These are phyloP conservation scores for Kodamaea anthophila DNA, from an alignment of 1,139 yeast species.

Conservation along the genomic window DNA sequence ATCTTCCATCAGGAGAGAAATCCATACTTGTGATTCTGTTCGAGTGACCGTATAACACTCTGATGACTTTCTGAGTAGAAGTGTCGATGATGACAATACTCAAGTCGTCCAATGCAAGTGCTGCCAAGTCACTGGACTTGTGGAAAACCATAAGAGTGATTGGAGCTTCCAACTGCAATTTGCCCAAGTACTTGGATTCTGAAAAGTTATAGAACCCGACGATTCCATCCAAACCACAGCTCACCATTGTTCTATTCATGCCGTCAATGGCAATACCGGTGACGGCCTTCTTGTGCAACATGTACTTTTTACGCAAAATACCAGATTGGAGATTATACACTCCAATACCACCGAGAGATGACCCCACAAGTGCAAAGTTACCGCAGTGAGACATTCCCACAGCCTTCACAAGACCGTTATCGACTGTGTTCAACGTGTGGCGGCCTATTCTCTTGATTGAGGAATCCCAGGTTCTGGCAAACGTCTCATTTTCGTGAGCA, in stretches of 20 bases:
- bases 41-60: conserved; percentile 86
- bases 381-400: conserved; percentile 90
- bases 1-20: conserved; percentile 92
- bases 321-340: conserved; percentile 93
- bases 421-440: conserved; percentile 63
- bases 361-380: conserved; percentile 91
- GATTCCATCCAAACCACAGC: conserved; percentile 83
- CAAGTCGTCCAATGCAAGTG: conserved; percentile 81
- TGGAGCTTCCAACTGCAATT: conserved; percentile 66
- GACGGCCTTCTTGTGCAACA: conserved; percentile 71
- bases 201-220: conserved; percentile 86
- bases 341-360: conserved; percentile 81
- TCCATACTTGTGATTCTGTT: conserved; percentile 86
- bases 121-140: conserved; percentile 75
- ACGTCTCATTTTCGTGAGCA: conserved; percentile 76
- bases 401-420: conserved; percentile 73
- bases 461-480: conserved; percentile 94
- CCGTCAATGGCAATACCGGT: conserved; percentile 90
- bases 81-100: conserved; percentile 80
- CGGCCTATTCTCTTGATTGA: conserved; percentile 76
- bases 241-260: conserved; percentile 80
- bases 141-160: conserved; percentile 75
- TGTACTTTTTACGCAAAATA: conserved; percentile 55
- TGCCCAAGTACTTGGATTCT: conserved; percentile 62
- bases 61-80: conserved; percentile 72